These are phyloP conservation scores for Claviceps africana DNA, from an alignment of 2,329 filamentous ascomycete species.

Conservation along the genomic window DNA sequence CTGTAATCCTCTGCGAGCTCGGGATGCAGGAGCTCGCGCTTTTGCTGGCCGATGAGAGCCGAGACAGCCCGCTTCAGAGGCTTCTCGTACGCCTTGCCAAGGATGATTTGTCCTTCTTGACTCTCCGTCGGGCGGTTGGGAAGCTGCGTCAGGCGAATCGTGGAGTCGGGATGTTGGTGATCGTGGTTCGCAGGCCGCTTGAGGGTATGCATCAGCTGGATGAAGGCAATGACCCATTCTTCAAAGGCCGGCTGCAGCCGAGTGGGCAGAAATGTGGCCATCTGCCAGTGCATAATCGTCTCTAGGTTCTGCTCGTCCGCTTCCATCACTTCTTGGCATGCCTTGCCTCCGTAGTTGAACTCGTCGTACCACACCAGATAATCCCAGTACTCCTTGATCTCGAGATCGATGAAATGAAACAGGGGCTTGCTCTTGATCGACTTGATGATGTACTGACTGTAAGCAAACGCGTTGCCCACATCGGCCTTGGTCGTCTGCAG, in stretches of 20 bases:
- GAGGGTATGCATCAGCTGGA: conserved; percentile 79
- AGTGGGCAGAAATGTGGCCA: conserved; percentile 72
- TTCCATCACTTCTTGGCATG: conserved; percentile 69
- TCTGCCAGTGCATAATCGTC: conserved; percentile 97
- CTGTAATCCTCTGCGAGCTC: conserved; percentile 76
- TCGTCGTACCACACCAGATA: conserved; percentile 98
- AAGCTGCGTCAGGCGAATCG: conserved; percentile 43
- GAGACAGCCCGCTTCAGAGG: conserved; percentile 81
- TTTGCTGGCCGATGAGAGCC: conserved; percentile 68
- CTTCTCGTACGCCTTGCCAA: conserved; percentile 74
- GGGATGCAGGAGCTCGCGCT: conserved; percentile 76
- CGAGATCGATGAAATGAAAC: conserved; percentile 93
- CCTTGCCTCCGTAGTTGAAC: conserved; percentile 96
- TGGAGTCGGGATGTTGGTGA: conserved; percentile 25
- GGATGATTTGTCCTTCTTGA: conserved; percentile 48
- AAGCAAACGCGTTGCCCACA: conserved; percentile 91
- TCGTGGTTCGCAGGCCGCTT: conserved; percentile 52
- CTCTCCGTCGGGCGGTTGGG: conserved; percentile 44
- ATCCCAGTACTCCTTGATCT: conserved; percentile 99
- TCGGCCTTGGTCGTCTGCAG: conserved; percentile 94
- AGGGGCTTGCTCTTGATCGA: conserved; percentile 90
- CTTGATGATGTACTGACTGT: conserved; percentile 94
- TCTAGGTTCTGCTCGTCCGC: conserved; percentile 61
- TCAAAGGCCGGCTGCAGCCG: conserved; percentile 75
- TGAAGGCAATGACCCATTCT: conserved; percentile 88